phyloP scores from a whole-genome alignment of 371 early-diverging fungal species.

The Encephalitozoon cuniculi region DNA sequence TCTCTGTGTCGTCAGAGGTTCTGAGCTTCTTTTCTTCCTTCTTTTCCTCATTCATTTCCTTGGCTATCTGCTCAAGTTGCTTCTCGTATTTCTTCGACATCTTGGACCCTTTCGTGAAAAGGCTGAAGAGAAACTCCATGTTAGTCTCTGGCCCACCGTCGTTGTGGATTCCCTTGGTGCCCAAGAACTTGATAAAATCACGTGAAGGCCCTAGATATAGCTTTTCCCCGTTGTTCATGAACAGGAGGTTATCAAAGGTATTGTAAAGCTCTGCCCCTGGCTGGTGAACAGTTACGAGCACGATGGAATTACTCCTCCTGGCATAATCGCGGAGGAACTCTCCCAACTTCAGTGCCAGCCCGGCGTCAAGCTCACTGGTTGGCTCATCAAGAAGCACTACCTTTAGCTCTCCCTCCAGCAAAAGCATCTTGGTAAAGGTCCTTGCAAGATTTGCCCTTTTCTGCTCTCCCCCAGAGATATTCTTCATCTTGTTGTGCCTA shows the following conservation, averaged over 20 bases:
- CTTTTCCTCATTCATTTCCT: background rate
- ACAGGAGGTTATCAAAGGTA: slow-evolving; percentile 63
- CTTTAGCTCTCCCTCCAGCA: slow-evolving; percentile 8
- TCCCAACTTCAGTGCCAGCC: slow-evolving; percentile 28
- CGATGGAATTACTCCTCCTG: background rate
- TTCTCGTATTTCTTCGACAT: background rate
- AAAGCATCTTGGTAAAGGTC: background rate
- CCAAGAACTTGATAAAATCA: background rate
- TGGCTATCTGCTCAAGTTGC: background rate
- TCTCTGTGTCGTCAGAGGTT: background rate
- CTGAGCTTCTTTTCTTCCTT: background rate
- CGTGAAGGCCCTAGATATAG: slow-evolving; percentile 46
- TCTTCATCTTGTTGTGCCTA: slow-evolving; percentile 3
- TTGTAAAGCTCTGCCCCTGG: slow-evolving; percentile 56
- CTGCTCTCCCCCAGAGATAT: slow-evolving; percentile 45
- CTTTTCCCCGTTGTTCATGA: slow-evolving; percentile 60
- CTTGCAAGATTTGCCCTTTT: slow-evolving; percentile 41
- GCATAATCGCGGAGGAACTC: slow-evolving; percentile 21
- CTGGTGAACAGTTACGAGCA: slow-evolving; percentile 39
- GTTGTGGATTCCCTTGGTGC: background rate
- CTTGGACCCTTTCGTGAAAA: background rate
- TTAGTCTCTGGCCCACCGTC: background rate
- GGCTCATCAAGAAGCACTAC: slow-evolving; percentile 53
- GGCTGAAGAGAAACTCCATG: background rate
- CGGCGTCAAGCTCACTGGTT: slow-evolving; percentile 47